A percentile compares a stretch with the other conserved stretches of the same genome.
phyloP scores from a whole-genome alignment of 305 asterid species.

The Fraxinus greggii region DNA sequence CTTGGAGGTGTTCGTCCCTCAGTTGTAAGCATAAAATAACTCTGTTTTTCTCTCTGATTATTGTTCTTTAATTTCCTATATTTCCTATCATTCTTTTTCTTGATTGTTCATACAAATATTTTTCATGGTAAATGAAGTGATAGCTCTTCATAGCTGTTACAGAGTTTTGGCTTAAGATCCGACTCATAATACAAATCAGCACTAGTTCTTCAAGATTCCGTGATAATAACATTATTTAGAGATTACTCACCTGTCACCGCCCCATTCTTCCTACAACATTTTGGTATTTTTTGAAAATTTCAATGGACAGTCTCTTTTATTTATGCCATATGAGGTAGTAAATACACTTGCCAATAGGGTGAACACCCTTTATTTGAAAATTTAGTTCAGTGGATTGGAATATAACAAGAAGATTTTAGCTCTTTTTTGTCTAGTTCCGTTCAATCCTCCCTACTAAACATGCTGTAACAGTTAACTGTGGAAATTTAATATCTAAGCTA shows the following conservation, averaged over 20 bases:
- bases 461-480: background rate
- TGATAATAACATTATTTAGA: background rate
- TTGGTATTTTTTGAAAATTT: background rate
- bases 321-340: background rate
- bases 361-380: background rate
- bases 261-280: background rate
- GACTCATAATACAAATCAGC: background rate
- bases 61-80: background rate
- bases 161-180: background rate
- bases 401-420: background rate
- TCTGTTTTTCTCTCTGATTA: conserved; percentile 16
- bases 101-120: background rate
- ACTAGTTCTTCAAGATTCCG: background rate
- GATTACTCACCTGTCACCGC: background rate
- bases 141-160: background rate
- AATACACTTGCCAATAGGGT: background rate
- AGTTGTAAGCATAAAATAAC: conserved; percentile 55
- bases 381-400: background rate
- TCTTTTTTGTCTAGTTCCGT: background rate
- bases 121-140: background rate
- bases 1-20: conserved; percentile 99
- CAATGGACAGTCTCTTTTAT: background rate
- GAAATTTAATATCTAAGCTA: background rate
- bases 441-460: background rate
- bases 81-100: background rate